A percentile compares a stretch with the other conserved stretches of the same genome.
These are phyloP conservation scores for Ogataea siamensis DNA, from an alignment of 805 yeast species.

Conservation along the genomic window DNA sequence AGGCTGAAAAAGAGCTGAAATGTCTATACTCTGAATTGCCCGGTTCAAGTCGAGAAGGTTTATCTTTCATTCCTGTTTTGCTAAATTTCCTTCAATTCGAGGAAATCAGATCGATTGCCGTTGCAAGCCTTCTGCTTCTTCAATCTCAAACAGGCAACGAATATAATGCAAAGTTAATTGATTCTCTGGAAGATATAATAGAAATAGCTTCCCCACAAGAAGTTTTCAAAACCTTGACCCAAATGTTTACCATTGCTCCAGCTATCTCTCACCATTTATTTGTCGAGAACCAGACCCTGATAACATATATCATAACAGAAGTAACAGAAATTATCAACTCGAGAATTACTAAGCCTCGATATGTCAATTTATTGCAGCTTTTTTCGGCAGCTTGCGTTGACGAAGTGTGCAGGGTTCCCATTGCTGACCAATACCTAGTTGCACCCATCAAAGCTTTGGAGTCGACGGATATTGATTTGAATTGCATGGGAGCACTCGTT, in stretches of 20 bases:
- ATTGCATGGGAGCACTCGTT: conserved; percentile 40
- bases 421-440: conserved; percentile 43
- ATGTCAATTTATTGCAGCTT: conserved; percentile 30
- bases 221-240: conserved; percentile 19
- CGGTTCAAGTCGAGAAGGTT: background rate
- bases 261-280: conserved; percentile 20
- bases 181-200: conserved; percentile 21
- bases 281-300: conserved; percentile 18
- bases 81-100: conserved; percentile 4
- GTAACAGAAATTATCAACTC: conserved; percentile 15
- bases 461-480: conserved; percentile 16
- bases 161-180: conserved; percentile 4
- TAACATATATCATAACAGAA: conserved; percentile 25
- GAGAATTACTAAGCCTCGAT: conserved; percentile 3
- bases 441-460: conserved; percentile 39
- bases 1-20: background rate
- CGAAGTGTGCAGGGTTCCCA: conserved; percentile 47
- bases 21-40: conserved; percentile 1
- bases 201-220: conserved; percentile 13
- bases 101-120: background rate
- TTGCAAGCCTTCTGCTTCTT: conserved; percentile 6
- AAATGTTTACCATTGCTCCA: conserved; percentile 25
- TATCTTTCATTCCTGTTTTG: conserved; percentile 1
- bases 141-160: background rate
- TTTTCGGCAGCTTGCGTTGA: conserved; percentile 50